phyloP scores from a whole-genome alignment of 1,284 basidiomycete species.

The Sanghuangporus sanghuang region DNA sequence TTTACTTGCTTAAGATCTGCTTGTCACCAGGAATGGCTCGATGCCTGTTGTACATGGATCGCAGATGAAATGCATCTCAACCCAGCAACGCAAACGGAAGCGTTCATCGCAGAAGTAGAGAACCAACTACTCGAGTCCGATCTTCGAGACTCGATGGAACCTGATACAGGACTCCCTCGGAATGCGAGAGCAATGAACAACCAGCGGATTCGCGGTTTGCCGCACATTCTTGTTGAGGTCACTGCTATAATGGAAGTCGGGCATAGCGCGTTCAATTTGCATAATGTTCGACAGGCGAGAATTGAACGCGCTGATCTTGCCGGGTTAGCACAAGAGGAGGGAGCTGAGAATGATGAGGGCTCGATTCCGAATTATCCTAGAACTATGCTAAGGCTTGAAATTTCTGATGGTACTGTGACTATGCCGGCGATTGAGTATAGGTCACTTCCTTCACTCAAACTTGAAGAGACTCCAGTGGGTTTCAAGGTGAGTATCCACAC shows the following conservation, averaged over 20 bases:
- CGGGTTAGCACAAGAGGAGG: slow-evolving; percentile 31
- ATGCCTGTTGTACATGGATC: slow-evolving; percentile 64
- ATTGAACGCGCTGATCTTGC: slow-evolving; percentile 52
- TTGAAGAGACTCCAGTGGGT: slow-evolving; percentile 65
- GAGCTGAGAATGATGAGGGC: slow-evolving; percentile 50
- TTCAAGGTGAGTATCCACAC: slow-evolving; percentile 48
- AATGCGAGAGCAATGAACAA: slow-evolving; percentile 35
- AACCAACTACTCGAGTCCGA: slow-evolving; percentile 66
- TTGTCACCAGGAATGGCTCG: slow-evolving; percentile 60
- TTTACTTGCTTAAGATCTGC: neutral
- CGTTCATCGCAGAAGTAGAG: slow-evolving; percentile 48
- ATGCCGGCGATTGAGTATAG: slow-evolving; percentile 69
- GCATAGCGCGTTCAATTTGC: slow-evolving; percentile 60
- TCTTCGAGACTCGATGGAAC: slow-evolving; percentile 61
- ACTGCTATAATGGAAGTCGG: slow-evolving; percentile 70
- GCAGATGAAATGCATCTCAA: slow-evolving; percentile 41
- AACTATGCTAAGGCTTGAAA: slow-evolving; percentile 59
- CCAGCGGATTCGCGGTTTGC: slow-evolving; percentile 33
- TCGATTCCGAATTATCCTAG: slow-evolving; percentile 70
- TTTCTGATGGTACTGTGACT: slow-evolving; percentile 59
- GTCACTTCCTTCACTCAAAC: slow-evolving; percentile 48
- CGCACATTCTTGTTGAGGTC: slow-evolving; percentile 60
- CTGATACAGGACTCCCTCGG: slow-evolving; percentile 58
- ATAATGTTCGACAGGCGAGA: slow-evolving; percentile 57
- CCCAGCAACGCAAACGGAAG: slow-evolving; percentile 40